These are phyloP conservation scores for Leonotis leonurus DNA, from an alignment of 257 asterid genomes.

Conservation along the genomic window DNA sequence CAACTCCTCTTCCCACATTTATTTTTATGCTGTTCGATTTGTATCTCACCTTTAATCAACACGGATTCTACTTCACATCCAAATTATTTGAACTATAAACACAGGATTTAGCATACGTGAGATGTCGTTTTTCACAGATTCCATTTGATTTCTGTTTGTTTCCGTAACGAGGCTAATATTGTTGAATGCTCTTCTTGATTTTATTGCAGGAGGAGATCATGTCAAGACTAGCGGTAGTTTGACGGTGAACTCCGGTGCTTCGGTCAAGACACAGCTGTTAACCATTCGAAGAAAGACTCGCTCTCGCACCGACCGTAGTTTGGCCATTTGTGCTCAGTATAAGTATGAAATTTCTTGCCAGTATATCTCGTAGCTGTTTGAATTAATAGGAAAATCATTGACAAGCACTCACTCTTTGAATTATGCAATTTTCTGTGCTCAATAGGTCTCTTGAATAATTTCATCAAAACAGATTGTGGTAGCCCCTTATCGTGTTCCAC, in stretches of 20 bases:
- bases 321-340: constrained; percentile 48
- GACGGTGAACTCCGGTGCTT: constrained; percentile 33
- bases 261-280: constrained; percentile 33
- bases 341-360: constrained; percentile 28
- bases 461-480: neutral
- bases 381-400: neutral
- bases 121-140: neutral
- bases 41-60: neutral
- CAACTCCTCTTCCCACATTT: neutral
- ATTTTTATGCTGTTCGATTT: neutral
- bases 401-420: neutral
- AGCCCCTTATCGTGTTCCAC: neutral
- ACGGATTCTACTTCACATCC: neutral
- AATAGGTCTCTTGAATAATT: neutral
- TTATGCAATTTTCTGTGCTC: neutral
- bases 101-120: neutral
- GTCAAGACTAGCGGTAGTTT: constrained; percentile 21
- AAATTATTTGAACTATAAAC: neutral
- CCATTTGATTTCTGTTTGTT: neutral
- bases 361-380: neutral
- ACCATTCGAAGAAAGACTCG: constrained; percentile 27
- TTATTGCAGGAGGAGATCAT: constrained; percentile 41
- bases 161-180: neutral
- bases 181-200: constrained; percentile 3
- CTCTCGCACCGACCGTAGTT: constrained; percentile 21